Evolutionary conservation across 2,329 filamentous ascomycete genomes (phyloP).

Genomic region (Aspergillus eucalypticola): DNA sequence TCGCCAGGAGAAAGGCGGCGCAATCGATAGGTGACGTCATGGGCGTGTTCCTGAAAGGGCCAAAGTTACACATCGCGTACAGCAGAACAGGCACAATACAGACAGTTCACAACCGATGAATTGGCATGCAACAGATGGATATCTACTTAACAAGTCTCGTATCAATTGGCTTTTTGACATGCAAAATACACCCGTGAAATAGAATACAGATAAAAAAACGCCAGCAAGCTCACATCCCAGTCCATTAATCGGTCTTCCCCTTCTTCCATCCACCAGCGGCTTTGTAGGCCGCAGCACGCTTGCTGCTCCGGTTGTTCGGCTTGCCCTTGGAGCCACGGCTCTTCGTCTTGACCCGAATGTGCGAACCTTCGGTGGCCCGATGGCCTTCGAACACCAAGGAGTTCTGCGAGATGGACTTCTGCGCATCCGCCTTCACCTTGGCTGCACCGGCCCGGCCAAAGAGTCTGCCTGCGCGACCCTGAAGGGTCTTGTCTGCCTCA

Average conservation of each 20-base stretch:
- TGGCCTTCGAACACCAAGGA: slow-evolving; percentile 49
- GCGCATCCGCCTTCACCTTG: slow-evolving; percentile 34
- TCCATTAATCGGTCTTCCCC: slow-evolving; percentile 17
- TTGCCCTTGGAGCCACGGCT: slow-evolving; percentile 44
- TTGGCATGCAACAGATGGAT: background rate
- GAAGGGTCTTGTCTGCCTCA: slow-evolving; percentile 36
- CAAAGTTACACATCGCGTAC: background rate
- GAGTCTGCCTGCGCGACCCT: slow-evolving; percentile 41
- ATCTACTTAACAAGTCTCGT: background rate
- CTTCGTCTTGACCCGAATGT: slow-evolving; percentile 40
- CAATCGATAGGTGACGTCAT: background rate
- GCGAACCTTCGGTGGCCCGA: slow-evolving; percentile 39
- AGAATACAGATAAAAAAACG: background rate
- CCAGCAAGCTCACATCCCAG: background rate
- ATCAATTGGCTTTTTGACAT: background rate
- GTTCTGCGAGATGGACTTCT: slow-evolving; percentile 32
- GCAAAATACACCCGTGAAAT: background rate
- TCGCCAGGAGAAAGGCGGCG: background rate
- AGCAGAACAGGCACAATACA: background rate
- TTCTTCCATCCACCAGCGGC: slow-evolving; percentile 38
- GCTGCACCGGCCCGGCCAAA: slow-evolving; percentile 42
- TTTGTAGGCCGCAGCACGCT: slow-evolving; percentile 46
- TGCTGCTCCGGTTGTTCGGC: slow-evolving; percentile 43
- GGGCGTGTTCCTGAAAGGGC: background rate
- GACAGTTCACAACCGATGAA: background rate